Evolutionary conservation across 495 filamentous ascomycete species (phyloP).

Genomic region (Lasiosphaeris hirsuta): DNA sequence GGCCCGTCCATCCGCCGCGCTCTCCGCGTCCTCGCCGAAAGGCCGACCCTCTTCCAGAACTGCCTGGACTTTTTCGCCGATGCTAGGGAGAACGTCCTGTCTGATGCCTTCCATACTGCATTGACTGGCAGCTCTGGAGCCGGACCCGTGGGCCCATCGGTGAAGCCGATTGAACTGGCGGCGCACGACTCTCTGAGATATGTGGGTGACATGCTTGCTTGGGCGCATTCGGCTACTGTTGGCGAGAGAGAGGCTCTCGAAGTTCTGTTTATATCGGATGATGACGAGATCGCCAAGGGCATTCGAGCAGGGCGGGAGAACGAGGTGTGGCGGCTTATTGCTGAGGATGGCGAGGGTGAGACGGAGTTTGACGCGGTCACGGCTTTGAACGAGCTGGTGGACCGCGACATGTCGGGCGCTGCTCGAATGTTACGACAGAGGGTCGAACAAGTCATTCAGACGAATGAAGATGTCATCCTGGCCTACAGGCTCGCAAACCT

Average conservation of each 20-base stretch:
- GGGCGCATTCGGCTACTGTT: conserved; percentile 90
- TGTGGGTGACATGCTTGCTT: conserved; percentile 96
- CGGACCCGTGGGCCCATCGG: conserved; percentile 45
- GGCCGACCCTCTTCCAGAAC: conserved; percentile 85
- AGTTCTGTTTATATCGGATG: conserved; percentile 83
- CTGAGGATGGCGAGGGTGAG: conserved; percentile 54
- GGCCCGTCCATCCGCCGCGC: conserved; percentile 80
- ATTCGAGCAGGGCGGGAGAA: conserved; percentile 82
- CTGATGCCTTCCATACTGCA: conserved; percentile 87
- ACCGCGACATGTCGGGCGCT: conserved; percentile 77
- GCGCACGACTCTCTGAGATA: conserved; percentile 92
- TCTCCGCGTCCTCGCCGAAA: conserved; percentile 82
- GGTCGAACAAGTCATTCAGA: conserved; percentile 86
- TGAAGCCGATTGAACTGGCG: conserved; percentile 91
- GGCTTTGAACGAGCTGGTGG: conserved; percentile 83
- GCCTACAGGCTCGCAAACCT: conserved; percentile 89
- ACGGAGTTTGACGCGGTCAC: conserved; percentile 73
- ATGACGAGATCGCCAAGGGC: conserved; percentile 82
- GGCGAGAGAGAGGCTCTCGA: conserved; percentile 92
- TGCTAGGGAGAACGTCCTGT: conserved; percentile 80
- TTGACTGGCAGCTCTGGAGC: conserved; percentile 65
- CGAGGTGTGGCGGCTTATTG: conserved; percentile 72
- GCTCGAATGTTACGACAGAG: conserved; percentile 74
- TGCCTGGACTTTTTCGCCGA: conserved; percentile 94
- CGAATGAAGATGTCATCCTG: conserved; percentile 82